Evolutionary conservation across 306 rosid species (phyloP), one percentile per base, ranked within the genome.

Genomic region (Quercus variabilis): DNA sequence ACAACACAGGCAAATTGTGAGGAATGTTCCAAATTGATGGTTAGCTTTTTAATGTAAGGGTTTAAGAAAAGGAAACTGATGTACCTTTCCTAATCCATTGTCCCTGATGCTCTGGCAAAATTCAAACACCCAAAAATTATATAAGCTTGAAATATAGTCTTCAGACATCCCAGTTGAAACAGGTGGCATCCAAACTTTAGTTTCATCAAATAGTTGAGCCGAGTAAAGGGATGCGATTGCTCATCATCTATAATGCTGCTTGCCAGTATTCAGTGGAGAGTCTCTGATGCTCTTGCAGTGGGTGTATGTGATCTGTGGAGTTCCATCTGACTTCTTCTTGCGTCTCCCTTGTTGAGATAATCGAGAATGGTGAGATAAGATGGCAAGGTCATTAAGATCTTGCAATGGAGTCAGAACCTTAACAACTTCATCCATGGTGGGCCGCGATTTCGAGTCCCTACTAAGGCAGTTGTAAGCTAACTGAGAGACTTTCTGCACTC

Each of bases 401-500:
- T 91, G 98, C 82, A 92, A 79, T 30, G 97, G 95, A 75, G 88
- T 92, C 60, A 94, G 80, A 79, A 90, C 86, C 87, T 83, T 92
- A 86, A 90, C 97, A 46, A 94, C 91, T 86, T 92, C 95, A 62
- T 94, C 99, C 99, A 94, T 94, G 81, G 82, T 89, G 59, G 97
- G 97, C 20, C 97, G 97, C 70, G 88, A 80, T 80, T 94, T 94
- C 17, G 93, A 92, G 83, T 94, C 99, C 87, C 95, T 85, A 74
- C 87, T 87, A 76, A 94, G 97, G 83, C 97, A 94, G 76, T 58
- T 90, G 79, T 79, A 86, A 76, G 99, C 95, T 80, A 94, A 79
- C 86, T 92, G 99, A 58, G 99, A 86, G 79, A 92, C 92, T 76
- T 94, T 94, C 83, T 91, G 97, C 80, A 89, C 97, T 72, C 88